Evolutionary conservation across 2,329 filamentous ascomycete species (phyloP).

Genomic region (Chaetomium globosum): DNA sequence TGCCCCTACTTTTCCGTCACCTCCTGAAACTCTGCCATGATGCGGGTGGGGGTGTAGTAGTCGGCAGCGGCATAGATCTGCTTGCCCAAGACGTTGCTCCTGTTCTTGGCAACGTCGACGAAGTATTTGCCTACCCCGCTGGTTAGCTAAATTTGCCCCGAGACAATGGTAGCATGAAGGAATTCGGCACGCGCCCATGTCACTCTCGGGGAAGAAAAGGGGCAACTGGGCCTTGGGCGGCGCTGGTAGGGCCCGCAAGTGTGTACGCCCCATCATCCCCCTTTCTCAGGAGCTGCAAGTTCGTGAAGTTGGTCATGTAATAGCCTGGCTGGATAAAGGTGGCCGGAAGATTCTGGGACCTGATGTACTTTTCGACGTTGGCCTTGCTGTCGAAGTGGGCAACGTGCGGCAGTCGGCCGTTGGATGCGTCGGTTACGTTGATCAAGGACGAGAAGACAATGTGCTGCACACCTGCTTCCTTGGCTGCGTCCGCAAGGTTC

Average conservation of each 20-base stretch:
- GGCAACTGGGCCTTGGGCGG: conserved; percentile 41
- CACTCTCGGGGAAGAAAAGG: conserved; percentile 39
- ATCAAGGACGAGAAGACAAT: conserved; percentile 42
- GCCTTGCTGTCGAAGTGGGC: conserved; percentile 62
- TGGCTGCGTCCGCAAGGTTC: conserved; percentile 47
- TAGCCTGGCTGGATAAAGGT: conserved; percentile 57
- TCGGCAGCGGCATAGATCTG: conserved; percentile 48
- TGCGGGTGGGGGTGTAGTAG: conserved; percentile 46
- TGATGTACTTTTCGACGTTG: conserved; percentile 57
- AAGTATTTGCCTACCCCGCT: conserved; percentile 44
- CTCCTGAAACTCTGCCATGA: conserved; percentile 41
- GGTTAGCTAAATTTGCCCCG: neutral
- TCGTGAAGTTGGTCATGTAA: conserved; percentile 56
- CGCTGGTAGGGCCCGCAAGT: conserved; percentile 39
- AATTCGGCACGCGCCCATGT: neutral
- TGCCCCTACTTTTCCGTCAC: conserved; percentile 38
- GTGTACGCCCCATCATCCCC: conserved; percentile 18
- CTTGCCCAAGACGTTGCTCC: conserved; percentile 47
- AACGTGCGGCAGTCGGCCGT: conserved; percentile 45
- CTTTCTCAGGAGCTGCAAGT: conserved; percentile 2
- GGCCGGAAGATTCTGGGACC: conserved; percentile 49
- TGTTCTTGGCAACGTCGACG: conserved; percentile 43
- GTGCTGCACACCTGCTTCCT: conserved; percentile 40
- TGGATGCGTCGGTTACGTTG: conserved; percentile 37
- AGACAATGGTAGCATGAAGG: no score